Base-by-base conservation (phyloP, 441 rosid species). In the Iberis amara region DNA sequence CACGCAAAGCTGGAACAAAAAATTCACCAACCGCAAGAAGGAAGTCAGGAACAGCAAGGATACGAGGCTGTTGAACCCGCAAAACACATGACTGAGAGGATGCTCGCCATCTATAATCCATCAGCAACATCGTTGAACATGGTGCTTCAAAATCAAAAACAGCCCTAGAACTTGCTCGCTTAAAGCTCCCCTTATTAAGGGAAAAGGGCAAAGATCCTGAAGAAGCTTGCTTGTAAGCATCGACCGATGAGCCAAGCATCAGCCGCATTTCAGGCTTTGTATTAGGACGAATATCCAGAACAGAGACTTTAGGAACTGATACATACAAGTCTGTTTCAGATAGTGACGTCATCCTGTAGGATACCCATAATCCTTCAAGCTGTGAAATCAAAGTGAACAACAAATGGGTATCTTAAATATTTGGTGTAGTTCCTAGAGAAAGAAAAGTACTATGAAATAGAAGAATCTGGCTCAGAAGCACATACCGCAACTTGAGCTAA, bases 361-460 rank as follows among this genome's bases (percentile, higher is more conserved):
- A 79, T 50, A 89, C 94, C 99, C 99, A 94, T 57, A 94, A 82
- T 55, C 94, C 94, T 78, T 94, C 97, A 61, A 94, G 79, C 99
- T 94, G 83, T 73, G 71, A 60, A 57, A 55, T 59, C 60, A 69
- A 58, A 55, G 33, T 65, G 64, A 61, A 61, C 30, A 14, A 40
- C 41, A 50, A 52, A 30, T 52, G 8, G 47, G 61, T 53, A 53
- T 32, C 37, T 55, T 53, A 41, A 37, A 40, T 52, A 28, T 49
- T 10, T 30, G 40, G 26, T 42, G 12, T 37, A 36, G 53, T 41
- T 33, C 48, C 52, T 52, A 10, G 49, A 57, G 11, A 39, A 18
- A 18, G 21, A 35, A 18, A 42, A 55, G 32, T 54, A 58, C 38
- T 46, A 21, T 44, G 46, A 47, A 61, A 37, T 40, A 55, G 47